Percentiles rank a stretch among this genome's conserved stretches.
Conservation (phyloP, 1,139 yeast genomes). For the Groenewaldozyma auringiensis region DNA sequence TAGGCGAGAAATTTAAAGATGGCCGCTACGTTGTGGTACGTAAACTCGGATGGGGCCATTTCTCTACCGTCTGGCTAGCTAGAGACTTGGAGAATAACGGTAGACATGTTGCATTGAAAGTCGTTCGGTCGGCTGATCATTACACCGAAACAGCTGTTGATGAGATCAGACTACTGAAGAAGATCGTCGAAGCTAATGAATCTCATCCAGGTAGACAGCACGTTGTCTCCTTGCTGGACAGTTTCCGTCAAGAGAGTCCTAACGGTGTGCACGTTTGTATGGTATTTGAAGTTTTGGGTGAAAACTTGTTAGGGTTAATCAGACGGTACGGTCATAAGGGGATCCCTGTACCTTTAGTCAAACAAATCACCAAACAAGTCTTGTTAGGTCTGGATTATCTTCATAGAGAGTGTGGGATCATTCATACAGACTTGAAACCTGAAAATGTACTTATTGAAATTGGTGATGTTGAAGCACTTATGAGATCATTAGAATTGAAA, state of each 20-base stretch:
- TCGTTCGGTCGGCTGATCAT: slow-evolving; percentile 61
- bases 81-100: slow-evolving; percentile 39
- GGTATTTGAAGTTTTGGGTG: slow-evolving; percentile 88
- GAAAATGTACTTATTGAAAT: slow-evolving; percentile 80
- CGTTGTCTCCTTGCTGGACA: slow-evolving; percentile 63
- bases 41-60: slow-evolving; percentile 89
- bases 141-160: slow-evolving; percentile 83
- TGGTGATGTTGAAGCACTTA: slow-evolving; percentile 66
- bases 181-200: slow-evolving; percentile 42
- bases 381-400: slow-evolving; percentile 69
- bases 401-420: slow-evolving; percentile 81
- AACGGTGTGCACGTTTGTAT: slow-evolving; percentile 79
- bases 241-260: slow-evolving; percentile 70
- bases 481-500: slow-evolving; percentile 29
- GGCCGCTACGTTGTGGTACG: slow-evolving; percentile 60
- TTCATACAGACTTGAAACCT: slow-evolving; percentile 86
- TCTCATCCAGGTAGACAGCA: slow-evolving; percentile 66
- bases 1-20: slow-evolving; percentile 59
- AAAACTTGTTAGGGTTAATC: slow-evolving; percentile 64
- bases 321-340: slow-evolving; percentile 62
- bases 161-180: slow-evolving; percentile 58
- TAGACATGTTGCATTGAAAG: slow-evolving; percentile 73
- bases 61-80: slow-evolving; percentile 85
- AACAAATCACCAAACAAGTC: slow-evolving; percentile 74
- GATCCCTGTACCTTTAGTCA: slow-evolving; percentile 63